Evolutionary conservation across 2,329 filamentous ascomycete genomes (phyloP).

Genomic region (Zarea fungicola): DNA sequence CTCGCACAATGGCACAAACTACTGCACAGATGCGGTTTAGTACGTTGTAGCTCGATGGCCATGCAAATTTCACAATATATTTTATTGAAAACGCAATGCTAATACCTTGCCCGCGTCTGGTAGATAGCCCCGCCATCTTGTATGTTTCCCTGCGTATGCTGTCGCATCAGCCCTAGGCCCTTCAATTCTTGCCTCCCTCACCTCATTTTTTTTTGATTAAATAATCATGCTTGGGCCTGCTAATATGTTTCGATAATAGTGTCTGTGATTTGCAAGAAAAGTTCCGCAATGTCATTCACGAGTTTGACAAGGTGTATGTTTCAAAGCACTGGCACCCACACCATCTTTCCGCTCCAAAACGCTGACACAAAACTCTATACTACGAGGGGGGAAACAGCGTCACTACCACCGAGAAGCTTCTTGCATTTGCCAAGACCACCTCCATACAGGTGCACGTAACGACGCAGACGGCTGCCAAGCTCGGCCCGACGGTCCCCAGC

Average conservation of each 20-base stretch:
- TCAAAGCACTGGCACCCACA: too few species aligned
- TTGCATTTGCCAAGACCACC: constrained; percentile 59
- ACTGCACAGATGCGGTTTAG: constrained; percentile 27
- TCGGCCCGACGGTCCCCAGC: constrained; percentile 75
- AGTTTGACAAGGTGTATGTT: constrained; percentile 74
- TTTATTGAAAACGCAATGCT: not conserved
- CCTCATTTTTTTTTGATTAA: too few species aligned
- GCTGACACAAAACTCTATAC: too few species aligned
- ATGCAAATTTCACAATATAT: not conserved
- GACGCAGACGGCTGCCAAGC: constrained; percentile 73
- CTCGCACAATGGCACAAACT: constrained; percentile 17
- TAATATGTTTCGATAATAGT: too few species aligned
- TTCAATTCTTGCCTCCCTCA: too few species aligned
- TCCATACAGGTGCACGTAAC: constrained; percentile 77
- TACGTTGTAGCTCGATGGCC: constrained; percentile 20
- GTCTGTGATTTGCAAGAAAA: constrained; percentile 95
- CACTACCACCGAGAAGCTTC: constrained; percentile 62
- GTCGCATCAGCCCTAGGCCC: not conserved
- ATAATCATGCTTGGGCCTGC: too few species aligned
- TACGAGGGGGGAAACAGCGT: constrained; percentile 54
- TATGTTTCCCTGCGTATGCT: constrained; percentile 23
- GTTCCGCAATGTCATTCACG: constrained; percentile 76
- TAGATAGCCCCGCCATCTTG: constrained; percentile 48
- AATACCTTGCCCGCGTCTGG: not conserved
- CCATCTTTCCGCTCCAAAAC: too few species aligned